phyloP scores from a whole-genome alignment of 1,139 yeast genomes.

The Candida mesenterica region DNA sequence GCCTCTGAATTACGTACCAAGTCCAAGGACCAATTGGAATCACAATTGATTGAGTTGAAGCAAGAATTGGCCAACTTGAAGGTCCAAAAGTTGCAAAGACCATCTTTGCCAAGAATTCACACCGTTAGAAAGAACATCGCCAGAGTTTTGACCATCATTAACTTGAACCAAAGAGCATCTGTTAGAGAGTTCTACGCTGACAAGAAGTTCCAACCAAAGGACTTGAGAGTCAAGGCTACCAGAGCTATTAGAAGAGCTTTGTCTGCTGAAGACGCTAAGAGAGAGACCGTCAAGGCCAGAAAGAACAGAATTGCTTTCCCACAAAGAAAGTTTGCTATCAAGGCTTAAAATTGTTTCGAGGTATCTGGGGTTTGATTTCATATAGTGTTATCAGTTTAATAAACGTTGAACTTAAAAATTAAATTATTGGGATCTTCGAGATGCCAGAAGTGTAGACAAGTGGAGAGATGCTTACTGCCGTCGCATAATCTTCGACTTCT shows the following conservation, averaged over 20 bases:
- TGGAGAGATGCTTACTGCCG: too few relatives aligned
- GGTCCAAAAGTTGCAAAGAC: constrained; percentile 92
- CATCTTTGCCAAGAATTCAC: constrained; percentile 91
- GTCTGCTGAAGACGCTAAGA: constrained; percentile 80
- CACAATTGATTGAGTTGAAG: constrained; percentile 93
- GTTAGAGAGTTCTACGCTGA: constrained; percentile 95
- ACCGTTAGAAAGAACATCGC: constrained; percentile 98
- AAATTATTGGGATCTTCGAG: too few relatives aligned
- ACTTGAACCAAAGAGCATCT: constrained; percentile 94
- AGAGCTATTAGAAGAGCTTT: constrained; percentile 99
- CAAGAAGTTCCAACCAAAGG: constrained; percentile 98
- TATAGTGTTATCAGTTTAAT: constrained; percentile 13
- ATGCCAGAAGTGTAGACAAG: too few relatives aligned
- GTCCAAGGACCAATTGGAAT: constrained; percentile 95
- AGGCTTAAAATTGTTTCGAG: constrained; percentile 82
- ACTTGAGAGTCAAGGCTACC: constrained; percentile 98
- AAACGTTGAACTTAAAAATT: constrained; percentile 6
- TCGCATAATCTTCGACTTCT: too few relatives aligned
- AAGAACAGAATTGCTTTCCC: constrained; percentile 96
- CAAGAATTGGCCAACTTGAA: constrained; percentile 95
- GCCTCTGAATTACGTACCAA: constrained; percentile 96
- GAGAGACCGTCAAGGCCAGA: constrained; percentile 83
- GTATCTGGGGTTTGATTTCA: too few relatives aligned
- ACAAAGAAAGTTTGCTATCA: constrained; percentile 96
- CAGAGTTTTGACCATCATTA: constrained; percentile 94